Evolutionary conservation across 225 moss, liverwort and hornwort genomes (phyloP).

Genomic region (Anthoceros angustus): DNA sequence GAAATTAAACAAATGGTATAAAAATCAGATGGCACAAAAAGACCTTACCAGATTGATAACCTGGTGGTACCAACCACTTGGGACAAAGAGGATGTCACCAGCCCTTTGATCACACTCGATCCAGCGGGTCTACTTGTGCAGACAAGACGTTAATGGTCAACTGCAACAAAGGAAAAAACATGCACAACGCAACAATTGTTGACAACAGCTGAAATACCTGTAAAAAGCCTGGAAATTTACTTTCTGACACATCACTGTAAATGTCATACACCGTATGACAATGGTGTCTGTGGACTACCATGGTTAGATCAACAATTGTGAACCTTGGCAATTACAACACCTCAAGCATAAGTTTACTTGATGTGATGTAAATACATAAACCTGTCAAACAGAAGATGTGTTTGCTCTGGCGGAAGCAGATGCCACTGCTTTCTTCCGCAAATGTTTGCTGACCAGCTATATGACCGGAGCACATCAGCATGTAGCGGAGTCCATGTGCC

Average conservation of each 20-base stretch:
- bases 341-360: neutral
- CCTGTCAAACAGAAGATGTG: slow-evolving; percentile 14
- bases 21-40: neutral
- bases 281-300: neutral
- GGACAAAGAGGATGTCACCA: slow-evolving; percentile 18
- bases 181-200: too few species aligned
- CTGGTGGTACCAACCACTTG: slow-evolving; percentile 24
- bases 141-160: neutral
- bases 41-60: slow-evolving; percentile 10
- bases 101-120: slow-evolving; percentile 16
- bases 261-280: slow-evolving; percentile 18
- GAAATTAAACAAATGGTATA: too few species aligned
- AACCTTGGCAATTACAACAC: neutral
- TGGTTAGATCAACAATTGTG: neutral
- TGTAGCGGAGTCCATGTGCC: slow-evolving; percentile 25
- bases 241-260: slow-evolving; percentile 9
- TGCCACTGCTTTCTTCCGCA: slow-evolving; percentile 21
- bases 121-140: slow-evolving; percentile 11
- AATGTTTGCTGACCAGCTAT: slow-evolving; percentile 19
- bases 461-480: slow-evolving; percentile 19
- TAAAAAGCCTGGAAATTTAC: slow-evolving; percentile 12
- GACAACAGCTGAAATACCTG: neutral
- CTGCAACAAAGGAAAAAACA: neutral
- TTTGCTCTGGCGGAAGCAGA: slow-evolving; percentile 16
- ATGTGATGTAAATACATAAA: neutral